Percentiles rank a stretch among this genome's conserved stretches.
phyloP scores from a whole-genome alignment of 345 rosid species.

The Cardiospermum halicacabum region DNA sequence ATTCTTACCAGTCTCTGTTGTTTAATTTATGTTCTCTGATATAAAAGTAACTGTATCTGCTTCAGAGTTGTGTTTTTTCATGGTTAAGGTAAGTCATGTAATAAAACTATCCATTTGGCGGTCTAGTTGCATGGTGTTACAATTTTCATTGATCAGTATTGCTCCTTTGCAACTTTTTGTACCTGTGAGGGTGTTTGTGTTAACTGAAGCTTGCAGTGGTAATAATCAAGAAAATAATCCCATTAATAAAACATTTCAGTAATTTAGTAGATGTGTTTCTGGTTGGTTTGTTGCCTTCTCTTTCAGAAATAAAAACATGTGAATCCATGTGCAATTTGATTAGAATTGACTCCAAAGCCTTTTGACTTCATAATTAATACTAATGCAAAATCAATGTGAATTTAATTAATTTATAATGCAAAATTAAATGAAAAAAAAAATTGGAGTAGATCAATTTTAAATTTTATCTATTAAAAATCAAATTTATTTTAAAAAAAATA shows the following conservation, averaged over 20 bases:
- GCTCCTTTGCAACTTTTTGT: neutral
- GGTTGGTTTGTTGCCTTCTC: no score
- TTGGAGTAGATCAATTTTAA: no score
- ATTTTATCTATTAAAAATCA: no score
- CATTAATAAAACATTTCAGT: no score
- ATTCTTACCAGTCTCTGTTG: neutral
- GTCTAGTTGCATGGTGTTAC: neutral
- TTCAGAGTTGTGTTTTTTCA: neutral
- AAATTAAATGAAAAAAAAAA: no score
- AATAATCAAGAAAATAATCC: no score
- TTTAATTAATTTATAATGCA: no score
- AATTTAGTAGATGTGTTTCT: neutral
- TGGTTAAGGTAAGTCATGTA: neutral
- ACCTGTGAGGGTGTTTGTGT: no score
- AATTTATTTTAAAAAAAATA: no score
- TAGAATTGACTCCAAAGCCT: neutral
- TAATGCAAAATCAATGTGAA: no score
- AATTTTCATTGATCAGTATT: neutral
- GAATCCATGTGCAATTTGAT: slow-evolving; percentile 10
- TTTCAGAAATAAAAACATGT: no score
- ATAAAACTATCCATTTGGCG: neutral
- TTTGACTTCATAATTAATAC: neutral
- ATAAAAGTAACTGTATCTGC: neutral
- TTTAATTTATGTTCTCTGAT: neutral
- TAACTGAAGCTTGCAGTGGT: no score